Conservation (phyloP, 352 stramenopile species). For the Phytophthora citrophthora region DNA sequence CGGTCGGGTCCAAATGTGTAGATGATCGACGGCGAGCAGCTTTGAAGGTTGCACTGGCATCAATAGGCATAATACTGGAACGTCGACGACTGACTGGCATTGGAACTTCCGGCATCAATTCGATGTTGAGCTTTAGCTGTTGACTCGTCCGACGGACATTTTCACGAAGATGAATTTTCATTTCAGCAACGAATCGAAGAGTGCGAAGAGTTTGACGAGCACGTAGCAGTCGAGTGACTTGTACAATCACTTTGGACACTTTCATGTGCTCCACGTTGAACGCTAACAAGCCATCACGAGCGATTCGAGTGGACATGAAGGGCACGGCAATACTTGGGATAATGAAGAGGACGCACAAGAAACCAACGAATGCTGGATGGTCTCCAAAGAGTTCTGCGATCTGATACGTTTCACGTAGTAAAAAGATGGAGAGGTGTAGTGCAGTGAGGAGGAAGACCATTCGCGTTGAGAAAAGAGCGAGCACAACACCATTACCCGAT, state of each 20-base stretch:
- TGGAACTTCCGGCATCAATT: constrained; percentile 28
- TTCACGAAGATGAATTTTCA: constrained; percentile 80
- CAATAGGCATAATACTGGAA: constrained; percentile 31
- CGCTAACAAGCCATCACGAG: constrained; percentile 65
- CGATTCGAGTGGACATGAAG: constrained; percentile 68
- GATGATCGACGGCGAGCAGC: constrained; percentile 32
- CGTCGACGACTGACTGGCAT: constrained; percentile 17
- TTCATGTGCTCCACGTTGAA: constrained; percentile 87
- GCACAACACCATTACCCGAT: constrained; percentile 55
- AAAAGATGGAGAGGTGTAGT: constrained; percentile 68
- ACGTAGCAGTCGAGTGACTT: constrained; percentile 68
- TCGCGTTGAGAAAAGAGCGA: constrained; percentile 71
- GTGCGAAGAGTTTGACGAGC: constrained; percentile 75
- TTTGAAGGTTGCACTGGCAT: constrained; percentile 32
- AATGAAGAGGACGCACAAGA: constrained; percentile 56
- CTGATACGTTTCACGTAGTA: constrained; percentile 56
- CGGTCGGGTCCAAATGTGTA: constrained; percentile 14
- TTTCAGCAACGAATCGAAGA: constrained; percentile 78
- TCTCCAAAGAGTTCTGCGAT: constrained; percentile 40
- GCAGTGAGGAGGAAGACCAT: constrained; percentile 79
- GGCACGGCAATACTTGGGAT: constrained; percentile 66
- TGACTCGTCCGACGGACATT: constrained; percentile 38
- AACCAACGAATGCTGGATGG: constrained; percentile 16
- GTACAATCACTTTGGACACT: constrained; percentile 60
- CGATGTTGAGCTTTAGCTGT: constrained; percentile 15